Evolutionary conservation across 129 eudicot species (phyloP), one percentile per base, ranked within the genome.

Genomic region (Tanacetum coccineum): DNA sequence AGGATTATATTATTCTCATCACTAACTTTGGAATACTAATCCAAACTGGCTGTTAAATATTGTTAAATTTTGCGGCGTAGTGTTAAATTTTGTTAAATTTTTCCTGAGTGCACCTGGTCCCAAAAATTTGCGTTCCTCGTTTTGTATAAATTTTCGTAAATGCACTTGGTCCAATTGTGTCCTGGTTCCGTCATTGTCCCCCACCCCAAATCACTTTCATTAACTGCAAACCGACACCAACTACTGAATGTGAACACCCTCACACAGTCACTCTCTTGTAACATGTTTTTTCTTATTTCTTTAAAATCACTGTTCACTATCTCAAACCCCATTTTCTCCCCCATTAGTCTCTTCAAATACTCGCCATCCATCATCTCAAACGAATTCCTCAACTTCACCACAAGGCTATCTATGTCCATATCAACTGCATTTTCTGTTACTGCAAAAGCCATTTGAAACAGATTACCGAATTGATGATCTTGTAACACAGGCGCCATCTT

Each of bases 321-420:
- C 61, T 83, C 83, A 14, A n/a, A 21, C 75, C 21, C 93, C 93
- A 3, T 80, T 78, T 40, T 74, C 68, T 0, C 84, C 86, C 3
- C 86, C 3, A 11, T 64, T 47, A 80, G 51, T 44, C 73, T 67
- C 62, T 40, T 59, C 52, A 57, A 10, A 53, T 77, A 77, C 36
- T 50, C 76, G 1, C 62, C n/a, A n/a, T n/a, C n/a, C n/a, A n/a
- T n/a, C n/a, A n/a, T n/a, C n/a, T n/a, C 9, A 17, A 86, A 59
- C 22, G 86, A 78, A 4, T 19, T 67, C 69, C 79, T 75, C 62
- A 86, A 32, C 60, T 82, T 76, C 39, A 40, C 71, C 62, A 78
- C 86, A n/a, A n/a, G n/a, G n/a, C n/a, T n/a, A n/a, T n/a, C 3
- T 79, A 62, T n/a, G 20, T 63, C 67, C 58, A 78, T 58, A 3